Base-by-base conservation (phyloP, 495 filamentous ascomycete species). In the Aspergillus nanangensis region DNA sequence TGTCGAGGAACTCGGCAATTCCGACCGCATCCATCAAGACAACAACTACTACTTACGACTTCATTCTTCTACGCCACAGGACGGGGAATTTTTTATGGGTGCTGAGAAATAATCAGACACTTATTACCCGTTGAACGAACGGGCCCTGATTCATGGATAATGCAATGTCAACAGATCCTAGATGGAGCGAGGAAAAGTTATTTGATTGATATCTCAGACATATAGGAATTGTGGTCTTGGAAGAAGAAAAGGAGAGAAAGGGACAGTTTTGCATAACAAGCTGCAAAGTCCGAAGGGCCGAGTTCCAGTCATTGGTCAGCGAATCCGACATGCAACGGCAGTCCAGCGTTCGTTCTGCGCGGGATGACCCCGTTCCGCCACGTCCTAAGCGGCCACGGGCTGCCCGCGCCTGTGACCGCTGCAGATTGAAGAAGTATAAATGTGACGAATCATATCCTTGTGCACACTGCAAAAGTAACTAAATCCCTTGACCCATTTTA, bases 361-460 rank as follows among this genome's bases (percentile, higher is more conserved):
- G 27, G 36, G 60, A 62, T 38, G 54, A 58, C 14, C 38, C 52
- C 3, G 38, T 48, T 45, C 51, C 58, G 20, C 67, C 66, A 43
- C 60, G 62, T 29, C 38, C 52, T 13, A 70, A 69, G 42, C 53
- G 67, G 40, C 63, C 67, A 21, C 67, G 67, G 14, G 67, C 67
- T 25, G 62, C 65, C 15, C 63, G 65, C 38, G 67, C 67, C 5
- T 71, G 67, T 53, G 67, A 71, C 27, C 55, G 67, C 15, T 71
- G 67, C 48, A 58, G 67, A 45, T 37, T 56, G 38, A 71, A 71
- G 55, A 71, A 71, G 49, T 71, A 71, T 45, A 71, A 71, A 53
- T 71, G 67, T 53, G 64, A 71, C 34, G 67, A 71, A 50, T 56
- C 56, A 15, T 71, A 66, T 54, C 67, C 67, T 3, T 69, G 65